phyloP scores from a whole-genome alignment of 768 basidiomycete genomes.

The Tylopilus sp. region DNA sequence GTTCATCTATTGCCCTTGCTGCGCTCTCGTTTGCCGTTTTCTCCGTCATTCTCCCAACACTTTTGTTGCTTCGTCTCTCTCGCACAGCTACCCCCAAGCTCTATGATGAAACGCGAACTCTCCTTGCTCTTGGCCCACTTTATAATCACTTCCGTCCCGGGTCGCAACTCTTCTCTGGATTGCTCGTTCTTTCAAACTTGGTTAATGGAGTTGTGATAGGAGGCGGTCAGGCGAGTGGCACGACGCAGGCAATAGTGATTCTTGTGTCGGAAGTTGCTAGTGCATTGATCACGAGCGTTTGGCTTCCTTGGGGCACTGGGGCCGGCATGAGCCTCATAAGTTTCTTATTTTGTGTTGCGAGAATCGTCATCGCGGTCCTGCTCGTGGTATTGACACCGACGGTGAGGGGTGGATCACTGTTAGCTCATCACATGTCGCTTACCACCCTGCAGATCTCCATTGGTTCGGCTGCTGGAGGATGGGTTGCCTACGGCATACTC shows the following conservation, averaged over 20 bases:
- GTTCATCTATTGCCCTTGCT: slow-evolving; percentile 71
- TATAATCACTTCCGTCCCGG: slow-evolving; percentile 95
- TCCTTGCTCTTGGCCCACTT: slow-evolving; percentile 85
- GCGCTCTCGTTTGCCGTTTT: slow-evolving; percentile 77
- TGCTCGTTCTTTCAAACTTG: slow-evolving; percentile 80
- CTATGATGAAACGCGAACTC: slow-evolving; percentile 91
- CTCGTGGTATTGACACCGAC: slow-evolving; percentile 87
- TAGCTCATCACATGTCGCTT: slow-evolving; percentile 3
- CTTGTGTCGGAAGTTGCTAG: slow-evolving; percentile 84
- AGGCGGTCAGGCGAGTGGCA: slow-evolving; percentile 85
- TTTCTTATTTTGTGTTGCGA: slow-evolving; percentile 87
- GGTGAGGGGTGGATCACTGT: slow-evolving; percentile 46
- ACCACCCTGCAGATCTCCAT: slow-evolving; percentile 66
- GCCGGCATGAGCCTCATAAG: slow-evolving; percentile 96
- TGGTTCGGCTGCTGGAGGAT: slow-evolving; percentile 74
- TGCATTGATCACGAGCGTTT: slow-evolving; percentile 85
- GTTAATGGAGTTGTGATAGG: slow-evolving; percentile 83
- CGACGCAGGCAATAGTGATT: slow-evolving; percentile 87
- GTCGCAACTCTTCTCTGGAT: slow-evolving; percentile 81
- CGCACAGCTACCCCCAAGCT: slow-evolving; percentile 83
- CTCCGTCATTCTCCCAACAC: slow-evolving; percentile 71
- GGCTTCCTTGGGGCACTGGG: slow-evolving; percentile 96
- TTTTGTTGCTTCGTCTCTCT: slow-evolving; percentile 74
- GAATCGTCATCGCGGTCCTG: slow-evolving; percentile 87
- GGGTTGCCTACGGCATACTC: slow-evolving; percentile 93